Conservation (phyloP, 2,329 filamentous ascomycete species). For the Aspergillus novoparasiticus region DNA sequence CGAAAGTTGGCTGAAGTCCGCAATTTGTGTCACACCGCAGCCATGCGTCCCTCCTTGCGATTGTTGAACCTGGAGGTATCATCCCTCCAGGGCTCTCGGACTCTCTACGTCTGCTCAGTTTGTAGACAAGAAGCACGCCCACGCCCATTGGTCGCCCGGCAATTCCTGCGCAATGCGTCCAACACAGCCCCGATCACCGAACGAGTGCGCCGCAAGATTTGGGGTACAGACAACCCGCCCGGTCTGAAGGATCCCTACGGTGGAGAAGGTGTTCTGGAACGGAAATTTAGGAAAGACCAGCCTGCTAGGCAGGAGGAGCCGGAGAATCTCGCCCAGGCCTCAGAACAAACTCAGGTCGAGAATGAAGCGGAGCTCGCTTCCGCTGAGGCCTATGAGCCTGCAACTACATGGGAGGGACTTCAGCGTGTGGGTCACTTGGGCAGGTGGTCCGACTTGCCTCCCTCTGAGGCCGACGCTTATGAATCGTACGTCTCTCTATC, state of each 20-base stretch:
- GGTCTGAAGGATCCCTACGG: conserved; percentile 53
- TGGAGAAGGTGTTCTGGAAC: conserved; percentile 38
- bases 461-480: conserved; percentile 42
- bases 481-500: conserved; percentile 39
- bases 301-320: conserved; percentile 18
- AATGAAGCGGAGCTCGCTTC: conserved; percentile 13
- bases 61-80: conserved; percentile 40
- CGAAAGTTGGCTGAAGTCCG: conserved; percentile 8
- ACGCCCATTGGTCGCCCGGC: conserved; percentile 32
- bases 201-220: conserved; percentile 50
- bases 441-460: conserved; percentile 41
- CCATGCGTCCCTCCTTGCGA: conserved; percentile 43
- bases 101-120: conserved; percentile 43
- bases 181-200: conserved; percentile 44
- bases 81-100: conserved; percentile 27
- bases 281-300: conserved; percentile 25
- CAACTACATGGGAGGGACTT: conserved; percentile 56
- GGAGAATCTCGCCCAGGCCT: conserved; percentile 15
- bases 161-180: conserved; percentile 41
- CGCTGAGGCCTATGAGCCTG: conserved; percentile 44
- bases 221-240: conserved; percentile 54
- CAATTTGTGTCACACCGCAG: conserved; percentile 22
- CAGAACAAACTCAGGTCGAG: conserved; percentile 13
- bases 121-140: conserved; percentile 42
- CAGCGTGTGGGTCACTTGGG: conserved; percentile 56